Percentiles rank a stretch among this genome's conserved stretches.
These are phyloP conservation scores for Ustilago trichophora DNA, from an alignment of 1,284 basidiomycete genomes.

Conservation along the genomic window DNA sequence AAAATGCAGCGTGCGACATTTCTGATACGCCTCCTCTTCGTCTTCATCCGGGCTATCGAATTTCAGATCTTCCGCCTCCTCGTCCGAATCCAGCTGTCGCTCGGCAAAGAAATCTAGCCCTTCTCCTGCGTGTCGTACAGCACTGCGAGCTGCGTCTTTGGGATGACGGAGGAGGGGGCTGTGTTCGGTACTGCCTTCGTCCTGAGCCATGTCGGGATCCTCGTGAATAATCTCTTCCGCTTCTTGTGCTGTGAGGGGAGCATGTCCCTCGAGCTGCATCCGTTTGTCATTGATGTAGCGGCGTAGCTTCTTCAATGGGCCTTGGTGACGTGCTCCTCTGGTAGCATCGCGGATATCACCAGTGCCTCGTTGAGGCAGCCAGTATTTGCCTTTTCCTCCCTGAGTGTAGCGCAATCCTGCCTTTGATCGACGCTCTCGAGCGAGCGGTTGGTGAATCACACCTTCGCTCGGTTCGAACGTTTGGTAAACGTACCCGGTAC, in stretches of 20 bases:
- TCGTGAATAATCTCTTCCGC: conserved; percentile 76
- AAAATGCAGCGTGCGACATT: conserved; percentile 79
- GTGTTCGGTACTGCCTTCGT: conserved; percentile 55
- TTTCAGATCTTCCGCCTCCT: conserved; percentile 71
- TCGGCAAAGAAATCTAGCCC: conserved; percentile 46
- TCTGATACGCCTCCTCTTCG: conserved; percentile 76
- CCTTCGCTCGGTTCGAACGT: conserved; percentile 95
- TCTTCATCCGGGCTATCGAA: conserved; percentile 74
- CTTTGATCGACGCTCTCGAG: conserved; percentile 46
- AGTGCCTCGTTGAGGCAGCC: conserved; percentile 55
- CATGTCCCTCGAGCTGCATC: conserved; percentile 74
- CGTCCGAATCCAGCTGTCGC: conserved; percentile 58
- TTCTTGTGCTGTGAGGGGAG: conserved; percentile 78
- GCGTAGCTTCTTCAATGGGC: conserved; percentile 68
- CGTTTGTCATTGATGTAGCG: conserved; percentile 70
- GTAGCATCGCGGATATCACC: conserved; percentile 35
- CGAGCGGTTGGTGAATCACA: conserved; percentile 74
- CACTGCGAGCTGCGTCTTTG: conserved; percentile 19
- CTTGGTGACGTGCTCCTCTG: conserved; percentile 56
- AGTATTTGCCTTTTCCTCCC: conserved; percentile 76
- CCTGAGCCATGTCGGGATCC: conserved; percentile 67
- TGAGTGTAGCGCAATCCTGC: conserved; percentile 84
- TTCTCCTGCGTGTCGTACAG: conserved; percentile 35
- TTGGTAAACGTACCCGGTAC: conserved; percentile 91
- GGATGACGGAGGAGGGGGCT: conserved; percentile 27